Base-by-base conservation (phyloP, 495 filamentous ascomycete species). In the Penicillium soppii region DNA sequence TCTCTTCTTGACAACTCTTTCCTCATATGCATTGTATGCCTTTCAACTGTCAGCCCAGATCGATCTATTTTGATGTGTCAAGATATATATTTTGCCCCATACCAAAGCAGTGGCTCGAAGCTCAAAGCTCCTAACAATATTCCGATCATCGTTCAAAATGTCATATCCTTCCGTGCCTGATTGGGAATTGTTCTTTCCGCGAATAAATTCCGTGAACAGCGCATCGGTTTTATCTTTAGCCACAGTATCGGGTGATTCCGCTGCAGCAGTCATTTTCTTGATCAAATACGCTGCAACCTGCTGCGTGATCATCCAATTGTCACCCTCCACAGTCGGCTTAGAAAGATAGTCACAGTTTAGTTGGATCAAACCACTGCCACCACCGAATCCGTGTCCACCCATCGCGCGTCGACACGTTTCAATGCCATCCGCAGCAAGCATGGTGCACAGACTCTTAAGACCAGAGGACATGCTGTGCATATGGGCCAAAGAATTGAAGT, bases 301-400 rank as follows among this genome's bases (percentile, higher is more conserved):
- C 47, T 77, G 73, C 3, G 72, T 75, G 26, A 80, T 77, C 74
- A 80, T 78, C 74, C 74, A 78, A 36, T 80, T 78, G 53, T 80
- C 76, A 16, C 76, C 76, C 52, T 80, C 75, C 15, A 78, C 74
- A 1, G 75, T 80, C 1, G 72, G 72, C 56, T 78, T 77, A 8
- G 72, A 73, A 3, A 77, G 57, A 46, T 78, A 77, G 22, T 78
- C 73, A 32, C 68, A 69, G 45, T 78, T 77, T 27, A 77, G 53
- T 39, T 71, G 66, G 13, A 77, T 68, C 12, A 78, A 61, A 1
- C 76, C 76, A 53, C 72, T 76, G 19, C 66, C 68, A 25, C 74
- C 74, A 0, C 74, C 73, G 47, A 75, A 80, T 2, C 75, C 76
- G 53, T 80, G 75, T 4, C 76, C 76, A 17, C 76, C 75, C 66